Base-by-base conservation (phyloP, 441 rosid genomes). In the Gossypium davidsonii region DNA sequence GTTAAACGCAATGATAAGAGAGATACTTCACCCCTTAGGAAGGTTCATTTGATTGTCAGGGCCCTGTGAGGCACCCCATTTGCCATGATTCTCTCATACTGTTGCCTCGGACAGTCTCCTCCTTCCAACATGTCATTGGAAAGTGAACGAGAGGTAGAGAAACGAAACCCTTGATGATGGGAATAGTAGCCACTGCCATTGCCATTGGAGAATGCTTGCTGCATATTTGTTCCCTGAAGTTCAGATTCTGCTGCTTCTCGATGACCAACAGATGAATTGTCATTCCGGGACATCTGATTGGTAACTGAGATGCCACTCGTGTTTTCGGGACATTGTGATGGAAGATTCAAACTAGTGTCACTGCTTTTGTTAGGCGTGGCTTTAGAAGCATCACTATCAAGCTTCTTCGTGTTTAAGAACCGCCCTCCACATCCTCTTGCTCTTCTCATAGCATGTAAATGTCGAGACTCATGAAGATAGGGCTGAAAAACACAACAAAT, bases 381-480 rank as follows among this genome's bases (percentile, higher is more conserved):
- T 12, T 68, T 48, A 52, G 71, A 55, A 69, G 71, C 75, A 17
- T 67, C 57, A 23, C 25, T 64, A 3, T 78, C 77, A 12, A 31
- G 74, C 70, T 81, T 79, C 75, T 76, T 84, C 0, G 68, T 81
- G 71, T 81, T 81, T 46, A 84, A 53, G 62, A 84, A 84, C 11
- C 87, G 87, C 60, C 87, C 87, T 3, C 85, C 87, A 11, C 82
- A 81, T 44, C 87, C 87, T 77, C 87, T 79, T 18, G 82, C 85
- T 46, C 87, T 79, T 58, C 85, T 73, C 85, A 84, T 76, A 17
- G 64, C 64, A 59, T 59, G 64, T 6, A 59, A 59, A 14, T 59
- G 64, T 26, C 64, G 42, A 59, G 64, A 84, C 77, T 84, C 87
- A 1, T 84, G 87, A 48, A 81, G 83, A 76, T 84, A 84, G 23